phyloP scores from a whole-genome alignment of 1,284 basidiomycete genomes.

The Xanthoconium separans region DNA sequence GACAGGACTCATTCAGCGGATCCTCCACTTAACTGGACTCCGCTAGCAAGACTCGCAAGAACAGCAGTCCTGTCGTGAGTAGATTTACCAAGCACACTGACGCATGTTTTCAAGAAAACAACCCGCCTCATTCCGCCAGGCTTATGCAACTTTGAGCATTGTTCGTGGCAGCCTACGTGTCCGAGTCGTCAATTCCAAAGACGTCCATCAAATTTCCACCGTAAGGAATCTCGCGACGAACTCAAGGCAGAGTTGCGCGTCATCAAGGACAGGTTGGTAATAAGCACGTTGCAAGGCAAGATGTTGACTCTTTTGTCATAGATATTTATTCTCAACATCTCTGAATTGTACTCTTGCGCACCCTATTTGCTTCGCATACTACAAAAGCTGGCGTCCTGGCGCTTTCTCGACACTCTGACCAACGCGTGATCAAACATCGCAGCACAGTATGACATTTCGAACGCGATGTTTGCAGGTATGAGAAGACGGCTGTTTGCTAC shows the following conservation, averaged over 20 bases:
- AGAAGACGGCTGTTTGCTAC: background rate
- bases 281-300: background rate
- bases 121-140: background rate
- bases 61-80: background rate
- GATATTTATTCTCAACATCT: conserved; percentile 3
- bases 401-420: background rate
- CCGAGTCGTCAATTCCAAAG: background rate
- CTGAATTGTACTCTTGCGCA: background rate
- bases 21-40: background rate
- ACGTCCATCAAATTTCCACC: background rate
- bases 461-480: conserved; percentile 3
- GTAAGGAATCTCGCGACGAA: background rate
- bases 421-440: conserved; percentile 1
- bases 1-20: background rate
- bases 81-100: background rate
- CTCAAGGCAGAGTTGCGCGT: conserved; percentile 49
- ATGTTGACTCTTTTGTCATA: background rate
- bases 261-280: conserved; percentile 48
- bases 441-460: conserved; percentile 3
- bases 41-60: background rate
- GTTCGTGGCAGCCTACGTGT: background rate
- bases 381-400: background rate
- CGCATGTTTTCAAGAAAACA: background rate
- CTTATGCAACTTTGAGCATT: conserved; percentile 1
- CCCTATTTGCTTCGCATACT: background rate